These are phyloP conservation scores for Durotheca rogersii DNA, from an alignment of 495 filamentous ascomycete species.

Conservation along the genomic window DNA sequence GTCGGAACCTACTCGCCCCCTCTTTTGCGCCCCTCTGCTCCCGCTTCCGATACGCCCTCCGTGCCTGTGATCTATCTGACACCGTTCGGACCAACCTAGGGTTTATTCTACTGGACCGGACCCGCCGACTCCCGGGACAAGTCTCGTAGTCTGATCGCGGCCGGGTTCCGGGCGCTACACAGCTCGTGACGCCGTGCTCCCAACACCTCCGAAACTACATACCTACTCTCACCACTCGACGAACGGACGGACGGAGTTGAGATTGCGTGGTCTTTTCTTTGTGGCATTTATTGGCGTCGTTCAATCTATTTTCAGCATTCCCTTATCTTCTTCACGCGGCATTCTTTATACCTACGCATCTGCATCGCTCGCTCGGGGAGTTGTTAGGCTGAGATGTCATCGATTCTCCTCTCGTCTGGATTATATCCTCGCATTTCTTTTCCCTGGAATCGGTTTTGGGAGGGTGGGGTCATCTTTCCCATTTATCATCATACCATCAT, in stretches of 20 bases:
- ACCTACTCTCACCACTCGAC: neutral
- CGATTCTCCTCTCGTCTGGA: too few relatives aligned
- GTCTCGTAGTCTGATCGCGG: conserved; percentile 69
- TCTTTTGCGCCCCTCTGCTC: too few relatives aligned
- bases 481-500: conserved; percentile 6
- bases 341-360: conserved; percentile 2
- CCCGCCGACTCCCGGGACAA: conserved; percentile 68
- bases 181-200: conserved; percentile 39
- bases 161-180: conserved; percentile 72
- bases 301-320: conserved; percentile 1
- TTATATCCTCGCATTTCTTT: too few relatives aligned
- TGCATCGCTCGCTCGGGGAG: conserved; percentile 9
- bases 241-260: conserved; percentile 16
- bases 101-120: conserved; percentile 92
- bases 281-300: conserved; percentile 24
- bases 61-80: too few relatives aligned
- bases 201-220: neutral
- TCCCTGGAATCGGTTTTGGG: too few relatives aligned
- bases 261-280: conserved; percentile 4
- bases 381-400: conserved; percentile 1
- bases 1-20: neutral
- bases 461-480: too few relatives aligned
- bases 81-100: conserved; percentile 42
- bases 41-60: too few relatives aligned
- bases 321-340: conserved; percentile 1